Evolutionary conservation across 2,329 filamentous ascomycete genomes (phyloP).

Genomic region (Colletotrichum sp.): DNA sequence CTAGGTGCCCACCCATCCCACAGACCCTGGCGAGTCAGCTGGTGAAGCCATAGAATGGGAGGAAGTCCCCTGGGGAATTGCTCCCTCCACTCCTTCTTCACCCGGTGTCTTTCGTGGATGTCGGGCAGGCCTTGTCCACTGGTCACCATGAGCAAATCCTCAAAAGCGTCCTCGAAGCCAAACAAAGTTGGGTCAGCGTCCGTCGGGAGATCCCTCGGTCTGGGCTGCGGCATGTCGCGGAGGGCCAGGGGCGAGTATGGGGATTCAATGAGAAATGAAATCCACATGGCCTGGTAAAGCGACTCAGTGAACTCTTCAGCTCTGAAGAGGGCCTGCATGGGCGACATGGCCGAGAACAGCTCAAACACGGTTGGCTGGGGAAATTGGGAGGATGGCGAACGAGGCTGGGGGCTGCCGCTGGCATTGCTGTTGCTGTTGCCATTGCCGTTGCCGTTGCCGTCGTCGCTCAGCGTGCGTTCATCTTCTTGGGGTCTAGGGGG

Average conservation of each 20-base stretch:
- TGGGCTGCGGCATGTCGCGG: constrained; percentile 49
- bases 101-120: constrained; percentile 37
- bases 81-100: constrained; percentile 39
- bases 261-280: constrained; percentile 40
- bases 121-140: constrained; percentile 46
- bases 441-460: background rate
- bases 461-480: background rate
- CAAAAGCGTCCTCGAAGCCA: constrained; percentile 62
- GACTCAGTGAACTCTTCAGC: constrained; percentile 18
- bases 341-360: constrained; percentile 6
- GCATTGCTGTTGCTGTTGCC: background rate
- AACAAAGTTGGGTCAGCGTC: constrained; percentile 43
- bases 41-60: constrained; percentile 43
- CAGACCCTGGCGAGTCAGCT: constrained; percentile 21
- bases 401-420: background rate
- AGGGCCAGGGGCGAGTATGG: constrained; percentile 52
- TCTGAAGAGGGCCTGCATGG: constrained; percentile 9
- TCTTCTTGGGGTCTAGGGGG: background rate
- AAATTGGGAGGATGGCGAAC: background rate
- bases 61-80: constrained; percentile 47
- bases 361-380: constrained; percentile 5
- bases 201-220: constrained; percentile 46
- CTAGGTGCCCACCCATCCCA: constrained; percentile 22
- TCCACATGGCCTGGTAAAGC: constrained; percentile 27
- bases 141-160: constrained; percentile 58